Conservation (phyloP, 1,284 basidiomycete species). For the Kwoniella shivajii region DNA sequence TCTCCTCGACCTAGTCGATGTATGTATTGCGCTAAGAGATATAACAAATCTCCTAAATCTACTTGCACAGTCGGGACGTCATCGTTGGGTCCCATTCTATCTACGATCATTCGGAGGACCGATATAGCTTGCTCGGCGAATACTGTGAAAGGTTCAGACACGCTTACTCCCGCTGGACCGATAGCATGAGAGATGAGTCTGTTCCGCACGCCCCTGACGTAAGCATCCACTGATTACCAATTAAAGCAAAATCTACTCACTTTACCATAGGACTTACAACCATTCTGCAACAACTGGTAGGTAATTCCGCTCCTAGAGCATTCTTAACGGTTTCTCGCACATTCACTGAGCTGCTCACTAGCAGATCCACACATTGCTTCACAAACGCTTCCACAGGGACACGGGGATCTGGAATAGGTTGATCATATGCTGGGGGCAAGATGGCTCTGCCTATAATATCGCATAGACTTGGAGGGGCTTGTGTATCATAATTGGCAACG, state of each 20-base stretch:
- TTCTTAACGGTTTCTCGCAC: slow-evolving; percentile 76
- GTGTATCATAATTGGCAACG: slow-evolving; percentile 20
- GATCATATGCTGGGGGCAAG: slow-evolving; percentile 68
- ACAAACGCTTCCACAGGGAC: slow-evolving; percentile 66
- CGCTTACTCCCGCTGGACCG: slow-evolving; percentile 53
- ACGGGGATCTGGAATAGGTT: slow-evolving; percentile 63
- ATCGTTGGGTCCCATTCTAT: slow-evolving; percentile 65
- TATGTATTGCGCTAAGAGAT: slow-evolving; percentile 67
- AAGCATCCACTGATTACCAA: too few relatives aligned
- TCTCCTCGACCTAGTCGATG: slow-evolving; percentile 62
- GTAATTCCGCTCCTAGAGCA: slow-evolving; percentile 76
- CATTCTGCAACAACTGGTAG: slow-evolving; percentile 66
- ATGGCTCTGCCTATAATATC: slow-evolving; percentile 63
- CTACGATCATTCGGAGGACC: slow-evolving; percentile 73
- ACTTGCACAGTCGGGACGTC: slow-evolving; percentile 66
- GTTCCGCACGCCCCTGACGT: too few relatives aligned
- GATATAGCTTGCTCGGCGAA: slow-evolving; percentile 74
- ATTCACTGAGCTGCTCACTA: slow-evolving; percentile 65
- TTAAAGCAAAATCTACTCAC: slow-evolving; percentile 60
- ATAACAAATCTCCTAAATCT: slow-evolving; percentile 69
- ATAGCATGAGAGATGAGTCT: slow-evolving; percentile 39
- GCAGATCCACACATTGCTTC: slow-evolving; percentile 67
- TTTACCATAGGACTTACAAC: slow-evolving; percentile 72
- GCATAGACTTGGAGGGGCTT: slow-evolving; percentile 52
- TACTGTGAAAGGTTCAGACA: slow-evolving; percentile 63